phyloP scores from a whole-genome alignment of 805 yeast species.

The Pichia eremophila region DNA sequence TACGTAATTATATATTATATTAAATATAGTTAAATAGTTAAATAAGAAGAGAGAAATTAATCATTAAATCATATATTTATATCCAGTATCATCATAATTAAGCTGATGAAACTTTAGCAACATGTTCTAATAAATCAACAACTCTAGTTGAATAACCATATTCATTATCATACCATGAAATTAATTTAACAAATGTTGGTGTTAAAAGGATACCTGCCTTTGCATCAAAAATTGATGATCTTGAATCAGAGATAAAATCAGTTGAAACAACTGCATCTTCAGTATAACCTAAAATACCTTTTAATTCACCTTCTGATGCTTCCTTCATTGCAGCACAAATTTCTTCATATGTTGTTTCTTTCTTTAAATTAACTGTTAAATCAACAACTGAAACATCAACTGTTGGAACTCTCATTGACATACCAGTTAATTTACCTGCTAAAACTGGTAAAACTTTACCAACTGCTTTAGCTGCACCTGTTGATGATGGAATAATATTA shows the following conservation, averaged over 20 bases:
- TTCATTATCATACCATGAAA: constrained; percentile 95
- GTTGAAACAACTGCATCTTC: constrained; percentile 88
- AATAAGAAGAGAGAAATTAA: no score
- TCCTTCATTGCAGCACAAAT: constrained; percentile 69
- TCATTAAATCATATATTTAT: no score
- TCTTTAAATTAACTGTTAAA: constrained; percentile 75
- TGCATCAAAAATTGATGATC: constrained; percentile 86
- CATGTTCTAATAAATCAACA: constrained; percentile 77
- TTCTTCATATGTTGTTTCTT: constrained; percentile 71
- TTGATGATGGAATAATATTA: constrained; percentile 90
- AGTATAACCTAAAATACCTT: constrained; percentile 83
- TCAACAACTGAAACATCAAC: constrained; percentile 90
- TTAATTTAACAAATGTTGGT: constrained; percentile 82
- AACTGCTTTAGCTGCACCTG: constrained; percentile 97
- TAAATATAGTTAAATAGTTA: no score
- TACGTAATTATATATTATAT: no score
- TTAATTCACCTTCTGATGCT: constrained; percentile 68
- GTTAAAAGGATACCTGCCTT: constrained; percentile 84
- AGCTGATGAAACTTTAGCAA: constrained; percentile 44
- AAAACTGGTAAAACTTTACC: constrained; percentile 89
- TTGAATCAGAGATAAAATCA: constrained; percentile 76
- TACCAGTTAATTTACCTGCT: constrained; percentile 90
- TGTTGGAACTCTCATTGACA: constrained; percentile 91
- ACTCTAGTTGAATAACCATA: constrained; percentile 95
- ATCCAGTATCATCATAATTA: no score